phyloP scores from a whole-genome alignment of 2,329 filamentous ascomycete species.

The Aschersonia sp. region DNA sequence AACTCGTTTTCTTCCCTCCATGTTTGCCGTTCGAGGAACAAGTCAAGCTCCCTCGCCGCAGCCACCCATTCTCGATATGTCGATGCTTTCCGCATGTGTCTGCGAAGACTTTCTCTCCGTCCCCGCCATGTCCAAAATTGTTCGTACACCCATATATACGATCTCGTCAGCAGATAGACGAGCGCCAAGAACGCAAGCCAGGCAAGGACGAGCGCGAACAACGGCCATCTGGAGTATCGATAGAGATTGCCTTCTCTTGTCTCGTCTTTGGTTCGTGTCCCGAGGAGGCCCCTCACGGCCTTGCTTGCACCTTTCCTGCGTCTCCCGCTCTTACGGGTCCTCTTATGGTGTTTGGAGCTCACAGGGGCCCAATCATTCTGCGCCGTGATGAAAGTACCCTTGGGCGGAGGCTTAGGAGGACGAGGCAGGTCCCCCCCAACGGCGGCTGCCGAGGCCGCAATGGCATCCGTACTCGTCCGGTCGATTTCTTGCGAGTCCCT shows the following conservation, averaged over 20 bases:
- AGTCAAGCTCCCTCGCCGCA: constrained; percentile 66
- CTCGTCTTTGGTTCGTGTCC: constrained; percentile 65
- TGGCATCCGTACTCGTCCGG: constrained; percentile 18
- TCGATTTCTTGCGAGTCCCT: constrained; percentile 21
- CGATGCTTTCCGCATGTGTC: constrained; percentile 54
- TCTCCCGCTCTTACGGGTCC: constrained; percentile 15
- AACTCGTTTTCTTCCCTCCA: constrained; percentile 71
- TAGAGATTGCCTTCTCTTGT: constrained; percentile 91
- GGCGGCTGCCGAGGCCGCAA: constrained; percentile 23
- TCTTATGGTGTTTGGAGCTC: constrained; percentile 47
- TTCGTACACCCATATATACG: constrained; percentile 90
- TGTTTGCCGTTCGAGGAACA: constrained; percentile 61
- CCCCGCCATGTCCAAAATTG: constrained; percentile 85
- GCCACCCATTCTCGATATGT: constrained; percentile 74
- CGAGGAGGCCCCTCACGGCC: constrained; percentile 24
- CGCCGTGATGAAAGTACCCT: constrained; percentile 61
- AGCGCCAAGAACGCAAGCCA: constrained; percentile 64
- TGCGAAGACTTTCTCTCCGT: constrained; percentile 54
- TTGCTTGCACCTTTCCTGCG: constrained; percentile 21
- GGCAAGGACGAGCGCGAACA: constrained; percentile 62
- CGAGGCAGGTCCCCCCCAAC: constrained; percentile 20
- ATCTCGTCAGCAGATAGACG: constrained; percentile 64
- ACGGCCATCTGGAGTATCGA: constrained; percentile 77
- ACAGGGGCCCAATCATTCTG: constrained; percentile 94
- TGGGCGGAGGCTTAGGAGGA: constrained; percentile 10